Evolutionary conservation across 176 grass and related monocot genomes (phyloP).

Genomic region (Pontederia paniculata): DNA sequence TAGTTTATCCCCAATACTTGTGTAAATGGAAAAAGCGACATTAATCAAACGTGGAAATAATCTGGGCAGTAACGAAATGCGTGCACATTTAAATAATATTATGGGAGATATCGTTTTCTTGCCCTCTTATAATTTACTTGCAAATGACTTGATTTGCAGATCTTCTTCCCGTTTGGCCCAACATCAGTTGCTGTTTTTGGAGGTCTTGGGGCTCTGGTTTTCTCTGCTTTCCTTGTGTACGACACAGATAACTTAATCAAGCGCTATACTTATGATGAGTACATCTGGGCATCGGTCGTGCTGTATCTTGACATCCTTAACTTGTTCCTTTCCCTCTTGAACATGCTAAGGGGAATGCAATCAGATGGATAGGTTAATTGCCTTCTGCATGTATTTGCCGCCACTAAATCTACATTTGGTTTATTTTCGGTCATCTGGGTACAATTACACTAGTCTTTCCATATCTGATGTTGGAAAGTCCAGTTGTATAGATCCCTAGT

Average conservation of each 20-base stretch:
- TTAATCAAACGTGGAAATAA: neutral
- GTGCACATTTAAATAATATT: neutral
- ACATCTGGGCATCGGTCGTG: slow-evolving; percentile 93
- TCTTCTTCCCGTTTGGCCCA: slow-evolving; percentile 87
- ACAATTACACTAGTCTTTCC: too few relatives aligned
- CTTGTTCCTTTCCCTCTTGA: slow-evolving; percentile 74
- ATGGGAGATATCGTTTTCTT: neutral
- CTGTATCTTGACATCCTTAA: slow-evolving; percentile 99
- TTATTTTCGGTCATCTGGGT: too few relatives aligned
- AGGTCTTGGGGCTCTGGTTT: slow-evolving; percentile 71
- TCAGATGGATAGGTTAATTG: slow-evolving; percentile 39
- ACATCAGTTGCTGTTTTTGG: slow-evolving; percentile 56
- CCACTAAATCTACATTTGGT: neutral
- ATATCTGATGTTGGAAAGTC: neutral
- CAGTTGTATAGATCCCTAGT: too few relatives aligned
- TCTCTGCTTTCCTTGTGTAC: slow-evolving; percentile 83
- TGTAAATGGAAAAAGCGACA: neutral
- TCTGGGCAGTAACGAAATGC: neutral
- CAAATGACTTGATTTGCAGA: slow-evolving; percentile 28
- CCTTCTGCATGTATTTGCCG: neutral
- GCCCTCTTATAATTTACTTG: neutral
- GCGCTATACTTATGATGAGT: slow-evolving; percentile 89
- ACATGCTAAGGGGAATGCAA: slow-evolving; percentile 75
- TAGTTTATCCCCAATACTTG: neutral
- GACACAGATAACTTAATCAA: slow-evolving; percentile 89